Percentiles rank a stretch among this genome's conserved stretches.
Evolutionary conservation across 768 basidiomycete genomes (phyloP).

Genomic region (Boletales sp.): DNA sequence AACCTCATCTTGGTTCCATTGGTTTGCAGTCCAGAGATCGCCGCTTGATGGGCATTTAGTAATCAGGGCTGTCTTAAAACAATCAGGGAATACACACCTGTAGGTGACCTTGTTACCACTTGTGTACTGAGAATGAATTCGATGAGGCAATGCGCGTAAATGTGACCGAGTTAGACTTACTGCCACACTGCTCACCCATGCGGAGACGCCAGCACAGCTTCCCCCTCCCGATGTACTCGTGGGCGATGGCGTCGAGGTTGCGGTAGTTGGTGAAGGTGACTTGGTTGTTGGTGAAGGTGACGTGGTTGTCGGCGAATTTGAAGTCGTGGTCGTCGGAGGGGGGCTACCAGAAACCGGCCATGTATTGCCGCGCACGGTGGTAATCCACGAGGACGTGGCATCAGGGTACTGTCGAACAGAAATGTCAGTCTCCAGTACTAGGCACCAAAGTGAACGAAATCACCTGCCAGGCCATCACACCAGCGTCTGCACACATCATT

Average conservation of each 20-base stretch:
- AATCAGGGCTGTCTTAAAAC: neutral
- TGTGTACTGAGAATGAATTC: slow-evolving; percentile 32
- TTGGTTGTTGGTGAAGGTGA: neutral
- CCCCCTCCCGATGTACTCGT: slow-evolving; percentile 21
- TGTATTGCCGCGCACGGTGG: slow-evolving; percentile 30
- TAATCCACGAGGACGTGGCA: slow-evolving; percentile 37
- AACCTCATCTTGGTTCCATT: slow-evolving; percentile 41
- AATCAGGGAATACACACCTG: slow-evolving; percentile 27
- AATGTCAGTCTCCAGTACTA: neutral
- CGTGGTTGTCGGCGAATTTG: neutral
- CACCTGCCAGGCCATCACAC: slow-evolving; percentile 41
- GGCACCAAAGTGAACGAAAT: neutral
- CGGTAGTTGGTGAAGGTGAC: neutral
- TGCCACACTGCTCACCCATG: slow-evolving; percentile 36
- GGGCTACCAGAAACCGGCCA: slow-evolving; percentile 30
- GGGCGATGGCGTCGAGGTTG: slow-evolving; percentile 8
- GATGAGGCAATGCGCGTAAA: neutral
- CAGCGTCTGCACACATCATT: slow-evolving; percentile 24
- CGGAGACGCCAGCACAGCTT: slow-evolving; percentile 38
- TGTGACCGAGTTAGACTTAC: slow-evolving; percentile 24
- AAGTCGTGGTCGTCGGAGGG: neutral
- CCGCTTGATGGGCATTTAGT: slow-evolving; percentile 28
- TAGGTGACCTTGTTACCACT: slow-evolving; percentile 41
- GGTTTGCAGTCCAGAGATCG: slow-evolving; percentile 44
- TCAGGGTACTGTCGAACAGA: slow-evolving; percentile 33